phyloP scores from a whole-genome alignment of 2,329 filamentous ascomycete genomes.

The Ascosphaera aggregata region DNA sequence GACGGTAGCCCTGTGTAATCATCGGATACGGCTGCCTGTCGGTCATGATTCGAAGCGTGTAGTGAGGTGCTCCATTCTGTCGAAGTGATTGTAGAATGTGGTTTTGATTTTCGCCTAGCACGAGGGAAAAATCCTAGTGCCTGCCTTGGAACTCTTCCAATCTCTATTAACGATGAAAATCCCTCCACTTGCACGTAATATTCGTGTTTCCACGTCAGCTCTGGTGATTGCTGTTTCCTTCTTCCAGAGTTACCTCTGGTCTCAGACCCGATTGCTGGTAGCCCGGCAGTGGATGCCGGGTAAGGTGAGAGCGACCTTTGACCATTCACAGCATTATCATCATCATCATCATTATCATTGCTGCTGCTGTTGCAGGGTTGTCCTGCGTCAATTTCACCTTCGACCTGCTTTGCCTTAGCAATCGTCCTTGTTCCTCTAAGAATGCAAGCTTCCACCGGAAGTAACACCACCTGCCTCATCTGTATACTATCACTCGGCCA shows the following conservation, averaged over 20 bases:
- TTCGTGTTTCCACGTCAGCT: conserved; percentile 61
- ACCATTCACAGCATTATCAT: not conserved
- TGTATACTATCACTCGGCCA: conserved; percentile 91
- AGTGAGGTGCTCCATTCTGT: too few relatives aligned
- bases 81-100: too few relatives aligned
- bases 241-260: conserved; percentile 4
- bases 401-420: conserved; percentile 9
- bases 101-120: conserved; percentile 69
- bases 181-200: conserved; percentile 70
- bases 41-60: too few relatives aligned
- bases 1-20: too few relatives aligned
- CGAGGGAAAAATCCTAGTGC: conserved; percentile 82
- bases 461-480: conserved; percentile 50
- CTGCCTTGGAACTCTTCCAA: conserved; percentile 59
- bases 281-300: too few relatives aligned
- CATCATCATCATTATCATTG: not conserved
- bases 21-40: too few relatives aligned
- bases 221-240: conserved; percentile 20
- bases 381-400: conserved; percentile 7
- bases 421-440: conserved; percentile 44
- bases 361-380: conserved; percentile 6
- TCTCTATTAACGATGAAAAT: conserved; percentile 49
- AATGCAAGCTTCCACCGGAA: conserved; percentile 78
- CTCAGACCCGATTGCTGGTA: conserved; percentile 2
- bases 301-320: too few relatives aligned